Base-by-base conservation (phyloP, 1,284 basidiomycete species). In the Ustilago loliicola region DNA sequence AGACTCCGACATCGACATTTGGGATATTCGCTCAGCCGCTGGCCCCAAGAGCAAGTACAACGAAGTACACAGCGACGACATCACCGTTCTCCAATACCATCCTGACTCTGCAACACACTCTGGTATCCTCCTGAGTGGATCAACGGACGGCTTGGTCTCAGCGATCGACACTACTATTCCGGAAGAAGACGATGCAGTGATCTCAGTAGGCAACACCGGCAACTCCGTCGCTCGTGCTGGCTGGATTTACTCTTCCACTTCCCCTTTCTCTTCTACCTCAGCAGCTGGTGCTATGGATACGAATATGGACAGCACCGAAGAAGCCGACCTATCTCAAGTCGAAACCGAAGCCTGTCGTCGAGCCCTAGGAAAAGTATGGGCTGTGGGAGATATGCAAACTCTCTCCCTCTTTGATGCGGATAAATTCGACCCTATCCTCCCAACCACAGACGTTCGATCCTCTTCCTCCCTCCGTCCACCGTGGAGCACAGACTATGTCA, bases 341-440 rank as follows among this genome's bases (percentile, higher is more conserved):
- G 76, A 78, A 56, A 56, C 64, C 2, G 73, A 78, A 38, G 61
- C 70, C 6, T 67, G 72, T 23, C 61, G 80, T 36, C 61, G 53
- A 15, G 61, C 60, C 0, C 67, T 86, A 0, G 84, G 83, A n/a
- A 72, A 72, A 34, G 79, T 81, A 1, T 86, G 79, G 71, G 79
- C 79, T 1, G 66, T 85, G 1, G 83, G 83, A 42, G 82, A 86
- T 55, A 86, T 86, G 85, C 85, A 86, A 69, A 86, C 84, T 0
- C 42, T 85, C 32, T 64, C 79, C 15, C 52, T 85, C 13, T 85
- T 80, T 58, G 82, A 85, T 55, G 83, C 81, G 6, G 82, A 82
- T 57, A 79, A 77, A 75, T 83, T 83, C 54, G 82, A 83, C n/a
- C 62, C 74, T 30, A 56, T 80, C 23, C 52, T 79, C 1, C 30